Evolutionary conservation across 1,139 yeast genomes (phyloP).

Genomic region (Hemisphaericaspora subhashii): DNA sequence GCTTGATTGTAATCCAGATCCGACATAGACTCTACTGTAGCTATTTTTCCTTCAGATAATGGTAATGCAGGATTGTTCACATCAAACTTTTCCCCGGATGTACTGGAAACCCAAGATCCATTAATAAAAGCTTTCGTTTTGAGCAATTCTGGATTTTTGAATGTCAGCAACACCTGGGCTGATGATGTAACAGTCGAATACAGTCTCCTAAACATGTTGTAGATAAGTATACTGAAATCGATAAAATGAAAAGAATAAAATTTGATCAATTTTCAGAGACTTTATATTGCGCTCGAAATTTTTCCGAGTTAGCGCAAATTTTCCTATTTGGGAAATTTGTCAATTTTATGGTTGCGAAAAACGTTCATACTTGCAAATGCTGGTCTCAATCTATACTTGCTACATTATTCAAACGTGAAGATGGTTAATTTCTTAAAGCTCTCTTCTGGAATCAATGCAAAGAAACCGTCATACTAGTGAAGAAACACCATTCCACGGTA

Average conservation of each 20-base stretch:
- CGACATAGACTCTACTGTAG: conserved; percentile 39
- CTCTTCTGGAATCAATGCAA: too few relatives aligned
- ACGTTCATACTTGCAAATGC: too few relatives aligned
- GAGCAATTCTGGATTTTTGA: conserved; percentile 34
- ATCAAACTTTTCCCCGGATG: conserved; percentile 26
- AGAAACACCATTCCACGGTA: too few relatives aligned
- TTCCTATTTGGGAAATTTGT: too few relatives aligned
- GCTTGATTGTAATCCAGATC: conserved; percentile 38
- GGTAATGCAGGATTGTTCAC: conserved; percentile 48
- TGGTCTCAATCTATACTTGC: too few relatives aligned
- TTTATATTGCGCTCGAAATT: too few relatives aligned
- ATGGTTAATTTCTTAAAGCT: too few relatives aligned
- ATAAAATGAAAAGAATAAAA: neutral
- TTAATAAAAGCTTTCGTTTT: conserved; percentile 43
- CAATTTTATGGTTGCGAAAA: too few relatives aligned
- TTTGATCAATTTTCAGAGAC: too few relatives aligned
- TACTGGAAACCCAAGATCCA: conserved; percentile 42
- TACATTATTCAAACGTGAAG: too few relatives aligned
- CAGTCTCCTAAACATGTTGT: conserved; percentile 9
- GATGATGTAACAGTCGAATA: conserved; percentile 16
- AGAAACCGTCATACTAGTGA: too few relatives aligned
- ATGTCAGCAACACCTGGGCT: conserved; percentile 17
- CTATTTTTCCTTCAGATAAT: conserved; percentile 33
- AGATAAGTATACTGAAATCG: neutral
- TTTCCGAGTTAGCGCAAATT: too few relatives aligned